phyloP scores from a whole-genome alignment of 345 rosid species.

The Viola odorata region DNA sequence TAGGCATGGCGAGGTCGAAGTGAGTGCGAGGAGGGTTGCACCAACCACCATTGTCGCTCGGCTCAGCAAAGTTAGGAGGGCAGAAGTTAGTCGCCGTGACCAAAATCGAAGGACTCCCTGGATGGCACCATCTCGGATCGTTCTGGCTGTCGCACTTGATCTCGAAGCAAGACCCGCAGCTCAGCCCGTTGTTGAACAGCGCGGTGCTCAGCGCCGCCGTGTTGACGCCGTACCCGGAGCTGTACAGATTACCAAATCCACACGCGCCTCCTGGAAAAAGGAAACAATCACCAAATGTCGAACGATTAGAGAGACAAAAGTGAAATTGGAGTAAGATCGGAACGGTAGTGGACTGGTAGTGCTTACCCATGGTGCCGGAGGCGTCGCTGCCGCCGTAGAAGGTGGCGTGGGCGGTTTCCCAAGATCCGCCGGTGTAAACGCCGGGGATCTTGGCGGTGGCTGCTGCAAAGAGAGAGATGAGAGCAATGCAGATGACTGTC shows the following conservation, averaged over 20 bases:
- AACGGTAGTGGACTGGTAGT: not conserved
- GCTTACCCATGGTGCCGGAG: slow-evolving; percentile 56
- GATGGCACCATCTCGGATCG: slow-evolving; percentile 80
- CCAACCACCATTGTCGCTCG: slow-evolving; percentile 96
- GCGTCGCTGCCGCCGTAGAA: slow-evolving; percentile 66
- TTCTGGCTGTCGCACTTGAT: slow-evolving; percentile 44
- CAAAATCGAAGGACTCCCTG: slow-evolving; percentile 71
- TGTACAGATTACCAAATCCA: slow-evolving; percentile 90
- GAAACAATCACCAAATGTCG: not conserved
- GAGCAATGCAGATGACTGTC: slow-evolving; percentile 13
- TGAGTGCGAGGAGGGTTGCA: slow-evolving; percentile 98
- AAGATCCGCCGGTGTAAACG: slow-evolving; percentile 29
- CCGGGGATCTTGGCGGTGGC: slow-evolving; percentile 37
- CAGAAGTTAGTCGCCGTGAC: slow-evolving; percentile 93
- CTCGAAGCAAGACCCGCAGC: slow-evolving; percentile 96
- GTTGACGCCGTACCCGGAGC: slow-evolving; percentile 93
- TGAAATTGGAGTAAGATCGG: not conserved
- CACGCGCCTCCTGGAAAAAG: slow-evolving; percentile 75
- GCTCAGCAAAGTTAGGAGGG: slow-evolving; percentile 83
- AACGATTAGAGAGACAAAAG: not conserved
- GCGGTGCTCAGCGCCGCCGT: slow-evolving; percentile 96
- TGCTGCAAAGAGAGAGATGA: slow-evolving; percentile 15
- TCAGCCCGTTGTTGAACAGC: slow-evolving; percentile 77
- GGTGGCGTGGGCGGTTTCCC: slow-evolving; percentile 53
- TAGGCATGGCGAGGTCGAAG: slow-evolving; percentile 97